Base-by-base conservation (phyloP, 2,329 filamentous ascomycete genomes). In the Aspergillus fumigatiaffinis region DNA sequence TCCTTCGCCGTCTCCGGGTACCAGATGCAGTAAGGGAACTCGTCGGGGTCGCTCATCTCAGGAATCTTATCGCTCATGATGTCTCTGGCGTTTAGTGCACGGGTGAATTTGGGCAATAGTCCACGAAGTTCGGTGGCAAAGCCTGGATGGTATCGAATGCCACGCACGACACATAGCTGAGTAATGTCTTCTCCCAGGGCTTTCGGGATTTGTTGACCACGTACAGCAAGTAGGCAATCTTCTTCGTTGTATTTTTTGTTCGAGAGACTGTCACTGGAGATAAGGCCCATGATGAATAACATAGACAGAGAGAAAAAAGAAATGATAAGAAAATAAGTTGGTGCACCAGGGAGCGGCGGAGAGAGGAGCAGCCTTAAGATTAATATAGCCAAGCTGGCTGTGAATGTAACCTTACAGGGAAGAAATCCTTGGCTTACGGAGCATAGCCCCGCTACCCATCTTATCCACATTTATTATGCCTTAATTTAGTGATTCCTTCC, bases 1-100 rank as follows among this genome's bases (percentile, higher is more conserved):
- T 78, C 72, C 0, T 54, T 59, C 1, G 76, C 70, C 0, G 71
- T 28, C 1, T 76, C 68, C 0, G 76, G 77, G 58, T 76, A 59
- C 75, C 75, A 79, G 49, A 79, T 76, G 55, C 76, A 79, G 60
- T 79, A 79, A 0, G 74, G 76, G 17, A 67, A 49, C 1, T 64
- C 56, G 3, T 67, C 60, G 5, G 62, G 55, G 14, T 60, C 46
- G 3, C 57, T 52, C 32, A 68, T 69, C 12, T 67, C 52, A 0
- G 72, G 75, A 9, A 77, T 63, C 1, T 53, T 49, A 29, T 61
- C 29, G 56, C 61, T 65, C 61, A 63, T 64, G 28, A 66, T 64
- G 6, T 56, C 47, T 29, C 61, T 52, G 35, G 63, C 55, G 41
- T 56, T 54, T 3, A 48, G 41, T 25, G 60, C 55, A 23, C 60